Evolutionary conservation across 371 early-diverging fungal genomes (phyloP).

Genomic region (Actinomortierella wolfii): DNA sequence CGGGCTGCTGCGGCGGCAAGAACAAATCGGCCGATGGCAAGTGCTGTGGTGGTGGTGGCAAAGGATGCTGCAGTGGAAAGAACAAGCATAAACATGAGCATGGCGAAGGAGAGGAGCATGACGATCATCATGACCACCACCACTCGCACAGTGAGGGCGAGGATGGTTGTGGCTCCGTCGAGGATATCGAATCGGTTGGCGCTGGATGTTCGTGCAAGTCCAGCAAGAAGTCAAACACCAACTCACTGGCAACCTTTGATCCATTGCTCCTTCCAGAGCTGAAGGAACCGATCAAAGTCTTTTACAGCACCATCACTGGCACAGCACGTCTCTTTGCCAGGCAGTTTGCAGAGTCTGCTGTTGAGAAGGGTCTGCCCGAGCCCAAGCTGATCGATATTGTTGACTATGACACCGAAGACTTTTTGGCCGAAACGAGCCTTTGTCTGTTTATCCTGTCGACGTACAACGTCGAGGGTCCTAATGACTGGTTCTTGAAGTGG

Average conservation of each 20-base stretch:
- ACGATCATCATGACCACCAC: too few relatives aligned
- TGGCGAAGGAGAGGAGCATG: too few relatives aligned
- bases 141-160: too few relatives aligned
- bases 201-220: not conserved
- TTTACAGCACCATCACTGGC: conserved; percentile 50
- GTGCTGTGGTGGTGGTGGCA: conserved; percentile 7
- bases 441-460: conserved; percentile 73
- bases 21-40: conserved; percentile 20
- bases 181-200: too few relatives aligned
- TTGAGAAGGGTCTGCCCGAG: conserved; percentile 20
- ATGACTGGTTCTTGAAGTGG: conserved; percentile 76
- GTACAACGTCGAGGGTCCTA: conserved; percentile 76
- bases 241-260: not conserved
- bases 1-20: conserved; percentile 44
- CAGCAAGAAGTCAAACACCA: not conserved
- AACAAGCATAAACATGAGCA: conserved; percentile 8
- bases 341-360: conserved; percentile 24
- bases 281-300: conserved; percentile 46
- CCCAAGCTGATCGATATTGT: conserved; percentile 61
- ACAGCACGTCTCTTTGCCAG: conserved; percentile 48
- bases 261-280: conserved; percentile 25
- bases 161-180: too few relatives aligned
- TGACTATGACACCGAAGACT: conserved; percentile 75
- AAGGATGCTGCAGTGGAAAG: conserved; percentile 43
- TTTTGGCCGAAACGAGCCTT: conserved; percentile 60